phyloP scores from a whole-genome alignment of 345 rosid species.

The Erodium maritimum region DNA sequence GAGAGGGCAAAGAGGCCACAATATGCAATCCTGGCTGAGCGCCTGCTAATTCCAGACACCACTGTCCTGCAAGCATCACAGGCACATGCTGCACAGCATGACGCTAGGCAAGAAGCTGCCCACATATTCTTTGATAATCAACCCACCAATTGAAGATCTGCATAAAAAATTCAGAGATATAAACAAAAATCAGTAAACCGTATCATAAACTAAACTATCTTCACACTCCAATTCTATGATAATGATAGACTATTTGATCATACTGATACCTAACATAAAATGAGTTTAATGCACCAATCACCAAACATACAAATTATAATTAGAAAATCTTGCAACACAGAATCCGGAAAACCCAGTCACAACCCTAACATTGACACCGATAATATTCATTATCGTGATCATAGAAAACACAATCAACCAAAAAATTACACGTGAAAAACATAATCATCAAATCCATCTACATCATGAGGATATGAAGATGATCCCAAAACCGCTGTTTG shows the following conservation, averaged over 20 bases:
- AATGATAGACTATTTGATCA: too few species aligned
- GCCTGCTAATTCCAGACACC: slow-evolving; percentile 84
- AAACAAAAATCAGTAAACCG: neutral
- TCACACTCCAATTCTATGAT: neutral
- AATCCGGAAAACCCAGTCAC: neutral
- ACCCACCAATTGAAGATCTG: slow-evolving; percentile 2
- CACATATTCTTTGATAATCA: slow-evolving; percentile 43
- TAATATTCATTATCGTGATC: neutral
- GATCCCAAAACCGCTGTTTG: neutral
- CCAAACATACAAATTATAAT: too few species aligned
- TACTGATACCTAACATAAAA: too few species aligned
- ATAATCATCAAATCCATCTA: neutral
- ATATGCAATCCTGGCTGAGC: slow-evolving; percentile 93
- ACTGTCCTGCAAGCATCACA: slow-evolving; percentile 90
- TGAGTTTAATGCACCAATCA: neutral
- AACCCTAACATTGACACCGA: neutral
- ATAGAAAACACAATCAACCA: neutral
- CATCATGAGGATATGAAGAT: too few species aligned
- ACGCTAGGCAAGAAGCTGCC: slow-evolving; percentile 99
- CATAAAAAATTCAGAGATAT: neutral
- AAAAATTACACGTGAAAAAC: too few species aligned
- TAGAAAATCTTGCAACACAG: neutral
- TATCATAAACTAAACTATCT: neutral
- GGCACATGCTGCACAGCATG: slow-evolving; percentile 96
- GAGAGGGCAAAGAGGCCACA: slow-evolving; percentile 96